A percentile compares a stretch with the other conserved stretches of the same genome.
These are phyloP conservation scores for Oryza longistaminata DNA, from an alignment of 176 grass and related monocot genomes.

Conservation along the genomic window DNA sequence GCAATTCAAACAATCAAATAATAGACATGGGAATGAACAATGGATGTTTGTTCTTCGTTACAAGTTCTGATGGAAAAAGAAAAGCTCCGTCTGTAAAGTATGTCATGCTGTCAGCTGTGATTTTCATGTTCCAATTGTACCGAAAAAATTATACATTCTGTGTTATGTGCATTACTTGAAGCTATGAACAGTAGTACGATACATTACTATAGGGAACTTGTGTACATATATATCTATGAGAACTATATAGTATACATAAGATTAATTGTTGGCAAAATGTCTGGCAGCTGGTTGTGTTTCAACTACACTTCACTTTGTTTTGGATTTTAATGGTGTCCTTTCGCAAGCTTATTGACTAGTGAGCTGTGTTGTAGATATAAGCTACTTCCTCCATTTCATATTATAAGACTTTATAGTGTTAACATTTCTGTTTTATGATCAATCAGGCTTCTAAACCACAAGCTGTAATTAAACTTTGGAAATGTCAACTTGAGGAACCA, in stretches of 20 bases:
- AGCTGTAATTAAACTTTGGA: conserved; percentile 71
- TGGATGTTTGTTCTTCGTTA: not conserved
- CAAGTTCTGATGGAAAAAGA: conserved; percentile 6
- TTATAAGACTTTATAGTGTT: too few relatives aligned
- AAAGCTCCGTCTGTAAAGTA: not conserved
- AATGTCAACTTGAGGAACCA: conserved; percentile 79
- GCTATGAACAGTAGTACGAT: not conserved
- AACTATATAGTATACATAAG: not conserved
- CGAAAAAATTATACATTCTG: conserved; percentile 17
- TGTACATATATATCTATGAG: conserved; percentile 19
- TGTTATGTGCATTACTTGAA: not conserved
- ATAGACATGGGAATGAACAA: not conserved
- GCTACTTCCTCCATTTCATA: too few relatives aligned
- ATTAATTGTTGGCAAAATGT: not conserved
- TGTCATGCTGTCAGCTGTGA: not conserved
- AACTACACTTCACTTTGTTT: not conserved
- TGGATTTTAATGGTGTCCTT: not conserved
- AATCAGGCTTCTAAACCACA: conserved; percentile 65
- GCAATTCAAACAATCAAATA: not conserved
- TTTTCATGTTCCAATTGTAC: not conserved
- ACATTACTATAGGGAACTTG: not conserved
- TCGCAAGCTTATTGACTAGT: not conserved
- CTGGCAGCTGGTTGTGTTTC: not conserved
- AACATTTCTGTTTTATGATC: conserved; percentile 30
- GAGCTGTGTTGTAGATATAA: too few relatives aligned